phyloP scores from a whole-genome alignment of 164 flowering plant genomes.

The Vitis amurensis region DNA sequence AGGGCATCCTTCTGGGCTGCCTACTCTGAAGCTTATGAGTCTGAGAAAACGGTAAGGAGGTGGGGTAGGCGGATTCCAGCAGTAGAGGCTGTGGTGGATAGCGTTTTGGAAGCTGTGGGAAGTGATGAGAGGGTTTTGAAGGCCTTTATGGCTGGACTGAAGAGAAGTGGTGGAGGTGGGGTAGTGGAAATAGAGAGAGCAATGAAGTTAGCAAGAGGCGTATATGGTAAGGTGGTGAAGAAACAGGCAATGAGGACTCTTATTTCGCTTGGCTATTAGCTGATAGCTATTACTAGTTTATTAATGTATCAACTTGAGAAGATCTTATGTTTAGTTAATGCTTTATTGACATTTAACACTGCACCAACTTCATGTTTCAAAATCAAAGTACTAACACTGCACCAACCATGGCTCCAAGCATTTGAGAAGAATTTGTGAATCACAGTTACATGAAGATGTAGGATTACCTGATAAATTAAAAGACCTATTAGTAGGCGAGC shows the following conservation, averaged over 20 bases:
- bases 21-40: slow-evolving; percentile 38
- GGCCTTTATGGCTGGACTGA: slow-evolving; percentile 36
- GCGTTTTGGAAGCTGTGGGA: slow-evolving; percentile 63
- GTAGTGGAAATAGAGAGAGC: slow-evolving; percentile 54
- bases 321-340: too few relatives aligned
- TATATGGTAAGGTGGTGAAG: slow-evolving; percentile 74
- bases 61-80: slow-evolving; percentile 78
- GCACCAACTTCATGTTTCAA: too few relatives aligned
- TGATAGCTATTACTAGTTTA: too few relatives aligned
- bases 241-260: slow-evolving; percentile 73
- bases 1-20: slow-evolving; percentile 81
- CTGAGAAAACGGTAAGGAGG: slow-evolving; percentile 54
- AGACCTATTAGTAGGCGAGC: too few relatives aligned
- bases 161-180: slow-evolving; percentile 31
- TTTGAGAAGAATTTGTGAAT: too few relatives aligned
- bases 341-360: too few relatives aligned
- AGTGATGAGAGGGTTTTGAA: slow-evolving; percentile 71
- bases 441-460: too few relatives aligned
- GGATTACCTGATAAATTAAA: too few relatives aligned
- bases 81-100: slow-evolving; percentile 50
- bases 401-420: too few relatives aligned
- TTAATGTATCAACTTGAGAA: too few relatives aligned
- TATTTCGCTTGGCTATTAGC: slow-evolving; percentile 34
- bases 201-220: slow-evolving; percentile 63
- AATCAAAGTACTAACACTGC: too few relatives aligned